Conservation (phyloP, 768 basidiomycete species). For the Rhodotorula taiwanensis region DNA sequence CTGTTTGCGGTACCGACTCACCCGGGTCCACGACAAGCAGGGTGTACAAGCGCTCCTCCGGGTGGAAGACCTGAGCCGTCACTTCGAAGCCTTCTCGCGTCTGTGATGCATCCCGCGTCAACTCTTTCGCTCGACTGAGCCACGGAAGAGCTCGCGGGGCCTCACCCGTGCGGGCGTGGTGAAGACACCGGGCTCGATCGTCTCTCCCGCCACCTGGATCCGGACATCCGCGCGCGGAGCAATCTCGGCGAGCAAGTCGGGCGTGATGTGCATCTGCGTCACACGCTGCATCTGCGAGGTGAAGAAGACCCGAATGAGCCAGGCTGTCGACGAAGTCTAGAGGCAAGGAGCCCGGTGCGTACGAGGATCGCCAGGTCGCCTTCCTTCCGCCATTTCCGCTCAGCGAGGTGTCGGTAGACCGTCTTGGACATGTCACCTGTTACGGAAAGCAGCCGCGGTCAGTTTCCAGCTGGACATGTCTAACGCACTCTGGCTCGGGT, state of each 20-base stretch:
- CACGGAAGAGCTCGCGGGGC: too few relatives aligned
- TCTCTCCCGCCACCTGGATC: constrained; percentile 49
- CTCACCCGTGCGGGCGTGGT: constrained; percentile 62
- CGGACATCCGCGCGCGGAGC: constrained; percentile 69
- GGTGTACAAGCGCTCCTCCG: constrained; percentile 73
- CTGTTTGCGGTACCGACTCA: constrained; percentile 42
- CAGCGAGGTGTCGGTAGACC: constrained; percentile 69
- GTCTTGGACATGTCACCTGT: constrained; percentile 49
- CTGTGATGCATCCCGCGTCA: too few relatives aligned
- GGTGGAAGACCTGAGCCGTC: constrained; percentile 70
- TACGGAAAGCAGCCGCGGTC: too few relatives aligned
- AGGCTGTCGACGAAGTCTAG: too few relatives aligned
- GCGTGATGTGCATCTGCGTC: constrained; percentile 82
- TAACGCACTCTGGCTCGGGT: too few relatives aligned
- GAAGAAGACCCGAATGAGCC: neutral
- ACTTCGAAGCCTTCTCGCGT: constrained; percentile 61
- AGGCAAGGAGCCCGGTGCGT: constrained; percentile 42
- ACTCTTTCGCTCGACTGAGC: too few relatives aligned
- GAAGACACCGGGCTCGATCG: constrained; percentile 65
- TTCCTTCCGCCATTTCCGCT: constrained; percentile 76
- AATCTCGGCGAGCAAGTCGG: constrained; percentile 69
- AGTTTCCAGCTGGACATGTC: too few relatives aligned
- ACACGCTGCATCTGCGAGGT: constrained; percentile 75
- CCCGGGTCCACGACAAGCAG: constrained; percentile 83
- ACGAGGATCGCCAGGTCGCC: constrained; percentile 79